Percentiles rank a stretch among this genome's conserved stretches.
Conservation (phyloP, 345 rosid genomes). For the Linum trigynum region DNA sequence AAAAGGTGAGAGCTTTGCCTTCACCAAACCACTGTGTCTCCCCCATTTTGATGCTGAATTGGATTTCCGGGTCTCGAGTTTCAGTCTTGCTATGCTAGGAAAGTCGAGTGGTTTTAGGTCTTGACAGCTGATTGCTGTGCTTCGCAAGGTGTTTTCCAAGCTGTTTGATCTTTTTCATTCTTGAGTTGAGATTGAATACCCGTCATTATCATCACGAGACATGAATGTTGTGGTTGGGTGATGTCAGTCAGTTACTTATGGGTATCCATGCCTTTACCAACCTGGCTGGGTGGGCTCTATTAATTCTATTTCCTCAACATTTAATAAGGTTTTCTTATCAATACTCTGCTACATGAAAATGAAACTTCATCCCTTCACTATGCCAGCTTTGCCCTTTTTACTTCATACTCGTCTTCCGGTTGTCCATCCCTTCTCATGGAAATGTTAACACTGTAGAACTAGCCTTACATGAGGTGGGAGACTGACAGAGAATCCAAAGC, state of each 20-base stretch:
- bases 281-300: background rate
- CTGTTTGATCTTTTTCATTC: no score
- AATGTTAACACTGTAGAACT: background rate
- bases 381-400: background rate
- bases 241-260: background rate
- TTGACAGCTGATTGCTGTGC: no score
- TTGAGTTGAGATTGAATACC: no score
- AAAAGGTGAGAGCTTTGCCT: constrained; percentile 42
- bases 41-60: background rate
- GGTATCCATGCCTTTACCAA: background rate
- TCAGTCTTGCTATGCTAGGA: no score
- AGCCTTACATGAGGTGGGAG: no score
- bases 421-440: background rate
- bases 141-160: no score
- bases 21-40: background rate
- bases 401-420: background rate
- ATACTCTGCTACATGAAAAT: background rate
- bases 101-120: no score
- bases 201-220: no score
- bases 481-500: no score
- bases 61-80: no score
- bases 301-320: background rate
- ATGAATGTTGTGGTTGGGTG: no score
- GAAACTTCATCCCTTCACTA: no score
- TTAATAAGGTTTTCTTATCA: background rate